Base-by-base conservation (phyloP, 805 yeast species). In the Candida ortonii region DNA sequence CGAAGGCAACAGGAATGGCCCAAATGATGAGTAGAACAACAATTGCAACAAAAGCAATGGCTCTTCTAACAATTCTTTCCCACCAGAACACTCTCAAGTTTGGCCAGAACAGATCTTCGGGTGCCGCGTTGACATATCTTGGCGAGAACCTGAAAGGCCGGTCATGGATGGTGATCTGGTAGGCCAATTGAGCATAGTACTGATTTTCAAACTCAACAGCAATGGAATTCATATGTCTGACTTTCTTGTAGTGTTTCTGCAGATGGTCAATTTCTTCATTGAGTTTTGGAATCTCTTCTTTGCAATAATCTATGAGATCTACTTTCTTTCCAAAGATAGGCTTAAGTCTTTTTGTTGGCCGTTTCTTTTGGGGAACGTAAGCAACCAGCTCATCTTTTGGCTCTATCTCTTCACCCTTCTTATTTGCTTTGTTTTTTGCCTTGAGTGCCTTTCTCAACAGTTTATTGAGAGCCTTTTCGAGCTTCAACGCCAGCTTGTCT, bases 21-120 rank as follows among this genome's bases (percentile, higher is more conserved):
- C 94, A 84, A 47, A 79, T 63, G 19, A 78, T 52, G 33, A 81
- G 67, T 27, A 80, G 49, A 1, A 78, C 84, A 15, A 62, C 49
- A 35, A 82, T 72, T 2, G 76, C 77, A 11, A 74, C 65, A 22
- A 62, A 36, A 0, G 89, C 77, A 34, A 68, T 67, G 17, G 69
- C 56, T 21, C 62, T 56, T 63, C 90, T 70, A 9, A 66, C 62
- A 13, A 80, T 55, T 49, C 79, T 63, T 59, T 84, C 94, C 83
- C 86, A 81, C 89, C 93, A 84, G 49, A 76, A 76, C 59, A 84
- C 57, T 54, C 93, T 70, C 76, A 83, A 65, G 56, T 84, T 84
- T 33, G 73, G 57, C 93, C 93, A 84, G 40, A 70, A 61, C 27
- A 84, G 63, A 50, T 82, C 81, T 1, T 51, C 59, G 2, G 89